Evolutionary conservation across 129 eudicot species (phyloP), one percentile per base, ranked within the genome.

Genomic region (Sambucus nigra): DNA sequence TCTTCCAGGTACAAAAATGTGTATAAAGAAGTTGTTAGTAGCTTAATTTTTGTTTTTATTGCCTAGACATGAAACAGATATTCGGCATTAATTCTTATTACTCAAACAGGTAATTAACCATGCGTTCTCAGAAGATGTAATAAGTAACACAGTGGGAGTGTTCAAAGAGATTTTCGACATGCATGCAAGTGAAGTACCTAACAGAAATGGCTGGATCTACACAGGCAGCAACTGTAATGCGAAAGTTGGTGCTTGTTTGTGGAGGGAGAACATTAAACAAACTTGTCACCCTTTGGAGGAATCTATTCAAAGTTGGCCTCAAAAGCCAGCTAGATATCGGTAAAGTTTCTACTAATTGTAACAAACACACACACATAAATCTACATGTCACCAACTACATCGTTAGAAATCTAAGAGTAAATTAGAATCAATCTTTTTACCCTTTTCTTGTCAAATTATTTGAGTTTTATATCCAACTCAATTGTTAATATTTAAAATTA

Each of bases 261-360:
- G 73, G 73, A 59, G 54, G 65, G 73, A 68, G 10, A 47, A 54
- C 21, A 25, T 68, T 1, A 59, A 61, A 16, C 60, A 49, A 25
- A 2, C 13, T 11, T 68, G 73, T 45, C 19, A 53, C 28, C 66
- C 73, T 19, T 51, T 68, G 54, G 59, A 59, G 22, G 54, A 58
- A 49, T 59, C 50, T 35, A 59, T 58, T 32, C 46, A 68, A 26
- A n/a, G 8, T 5, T 58, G 73, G 66, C 66, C 73, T 25, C 11
- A 39, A 19, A 32, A 68, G 28, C 66, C 66, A 50, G 6, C 55
- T 9, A 17, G 9, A 25, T 68, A 31, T 32, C 42, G 73, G 66
- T 66, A 57, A 47, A n/a, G n/a, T n/a, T n/a, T n/a, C n/a, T n/a
- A n/a, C n/a, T n/a, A n/a, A n/a, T n/a, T n/a, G n/a, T n/a, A n/a